phyloP scores from a whole-genome alignment of 768 basidiomycete species.

The Butyriboletus loyo region DNA sequence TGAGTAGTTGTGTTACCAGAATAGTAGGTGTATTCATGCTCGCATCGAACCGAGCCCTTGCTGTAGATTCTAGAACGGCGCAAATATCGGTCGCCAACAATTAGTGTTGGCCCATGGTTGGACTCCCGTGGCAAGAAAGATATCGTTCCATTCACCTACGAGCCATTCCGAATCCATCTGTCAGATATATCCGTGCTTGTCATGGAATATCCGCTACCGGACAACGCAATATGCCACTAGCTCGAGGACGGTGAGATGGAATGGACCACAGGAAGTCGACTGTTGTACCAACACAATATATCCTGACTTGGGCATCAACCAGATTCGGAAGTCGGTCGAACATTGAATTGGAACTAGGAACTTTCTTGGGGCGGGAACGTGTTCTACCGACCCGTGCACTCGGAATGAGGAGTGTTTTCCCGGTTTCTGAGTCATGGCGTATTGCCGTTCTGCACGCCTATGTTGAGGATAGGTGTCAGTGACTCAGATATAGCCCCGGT shows the following conservation, averaged over 20 bases:
- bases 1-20: constrained; percentile 4
- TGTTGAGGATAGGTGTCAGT: neutral
- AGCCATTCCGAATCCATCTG: neutral
- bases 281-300: neutral
- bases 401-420: neutral
- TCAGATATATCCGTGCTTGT: neutral
- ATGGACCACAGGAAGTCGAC: neutral
- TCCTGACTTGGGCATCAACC: too few species aligned
- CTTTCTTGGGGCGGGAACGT: neutral
- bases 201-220: neutral
- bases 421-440: neutral
- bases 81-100: neutral
- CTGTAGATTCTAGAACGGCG: neutral
- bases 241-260: neutral
- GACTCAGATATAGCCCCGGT: constrained; percentile 1
- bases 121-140: neutral
- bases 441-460: neutral
- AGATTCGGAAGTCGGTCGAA: neutral
- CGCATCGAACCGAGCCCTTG: neutral
- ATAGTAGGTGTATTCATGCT: neutral
- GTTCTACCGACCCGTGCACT: neutral
- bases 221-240: neutral
- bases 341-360: neutral
- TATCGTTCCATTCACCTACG: neutral
- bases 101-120: neutral